Conservation (phyloP, 139 green algal species). For the Spirogloea muscicola region DNA sequence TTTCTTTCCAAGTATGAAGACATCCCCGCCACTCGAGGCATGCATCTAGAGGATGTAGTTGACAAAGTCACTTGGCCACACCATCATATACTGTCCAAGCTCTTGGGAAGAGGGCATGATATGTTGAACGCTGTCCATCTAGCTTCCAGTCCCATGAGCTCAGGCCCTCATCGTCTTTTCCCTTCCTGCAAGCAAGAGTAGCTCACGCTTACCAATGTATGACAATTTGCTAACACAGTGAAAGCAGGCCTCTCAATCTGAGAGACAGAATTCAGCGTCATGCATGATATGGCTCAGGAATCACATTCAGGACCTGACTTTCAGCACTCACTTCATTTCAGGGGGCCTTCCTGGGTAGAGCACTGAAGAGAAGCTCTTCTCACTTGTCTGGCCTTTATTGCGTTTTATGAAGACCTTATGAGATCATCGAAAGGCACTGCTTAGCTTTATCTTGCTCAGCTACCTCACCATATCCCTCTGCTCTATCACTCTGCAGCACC, state of each 20-base stretch:
- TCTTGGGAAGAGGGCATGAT: slow-evolving; percentile 43
- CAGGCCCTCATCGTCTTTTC: slow-evolving; percentile 23
- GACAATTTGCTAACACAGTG: slow-evolving; percentile 3
- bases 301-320: not conserved
- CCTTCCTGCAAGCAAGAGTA: no score
- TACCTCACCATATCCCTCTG: no score
- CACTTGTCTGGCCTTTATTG: not conserved
- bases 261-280: not conserved
- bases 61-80: not conserved
- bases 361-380: slow-evolving; percentile 31
- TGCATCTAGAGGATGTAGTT: not conserved
- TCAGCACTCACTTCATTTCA: not conserved
- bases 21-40: not conserved
- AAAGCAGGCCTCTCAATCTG: no score
- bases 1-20: not conserved
- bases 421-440: no score
- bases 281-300: slow-evolving; percentile 1
- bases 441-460: no score
- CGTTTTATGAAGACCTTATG: no score
- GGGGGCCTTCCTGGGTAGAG: slow-evolving; percentile 27
- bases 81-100: slow-evolving; percentile 49
- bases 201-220: no score
- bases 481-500: no score
- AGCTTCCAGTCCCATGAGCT: slow-evolving; percentile 37
- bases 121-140: slow-evolving; percentile 22